Evolutionary conservation across 1,284 basidiomycete species (phyloP).

Genomic region (Coniferiporia sulphurascens): DNA sequence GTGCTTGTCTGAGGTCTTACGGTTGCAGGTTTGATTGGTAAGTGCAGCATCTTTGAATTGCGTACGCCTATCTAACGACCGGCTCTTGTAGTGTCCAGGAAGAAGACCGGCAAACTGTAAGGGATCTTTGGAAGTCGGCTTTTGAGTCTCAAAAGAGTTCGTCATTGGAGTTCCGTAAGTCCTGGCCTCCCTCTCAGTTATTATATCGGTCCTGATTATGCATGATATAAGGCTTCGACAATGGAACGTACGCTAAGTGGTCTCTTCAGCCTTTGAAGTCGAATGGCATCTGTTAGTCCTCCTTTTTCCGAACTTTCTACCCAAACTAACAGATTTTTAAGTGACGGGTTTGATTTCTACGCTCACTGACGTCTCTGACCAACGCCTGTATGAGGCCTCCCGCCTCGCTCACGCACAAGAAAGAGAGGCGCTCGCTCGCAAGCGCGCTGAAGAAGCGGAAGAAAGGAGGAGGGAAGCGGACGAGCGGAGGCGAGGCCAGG

Average conservation of each 20-base stretch:
- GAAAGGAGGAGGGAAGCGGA: conserved; percentile 24
- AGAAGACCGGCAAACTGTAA: conserved; percentile 13
- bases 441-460: conserved; percentile 25
- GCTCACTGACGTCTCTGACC: conserved; percentile 26
- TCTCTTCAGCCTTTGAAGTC: conserved; percentile 21
- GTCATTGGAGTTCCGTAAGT: conserved; percentile 23
- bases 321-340: neutral
- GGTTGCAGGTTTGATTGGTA: conserved; percentile 9
- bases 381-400: conserved; percentile 24
- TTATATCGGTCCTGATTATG: neutral
- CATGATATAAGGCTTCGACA: conserved; percentile 19
- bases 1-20: neutral
- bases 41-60: neutral
- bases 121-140: conserved; percentile 18
- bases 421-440: conserved; percentile 23
- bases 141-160: conserved; percentile 15
- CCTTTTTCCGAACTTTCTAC: neutral
- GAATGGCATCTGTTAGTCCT: conserved; percentile 18
- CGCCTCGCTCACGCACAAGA: conserved; percentile 25
- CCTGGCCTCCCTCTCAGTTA: neutral
- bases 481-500: conserved; percentile 26
- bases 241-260: conserved; percentile 23
- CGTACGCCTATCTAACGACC: neutral
- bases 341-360: conserved; percentile 11
- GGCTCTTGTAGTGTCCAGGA: conserved; percentile 17